Conservation (phyloP, 2,329 filamentous ascomycete genomes). For the Ophiocordyceps camponoti-rufipedis region DNA sequence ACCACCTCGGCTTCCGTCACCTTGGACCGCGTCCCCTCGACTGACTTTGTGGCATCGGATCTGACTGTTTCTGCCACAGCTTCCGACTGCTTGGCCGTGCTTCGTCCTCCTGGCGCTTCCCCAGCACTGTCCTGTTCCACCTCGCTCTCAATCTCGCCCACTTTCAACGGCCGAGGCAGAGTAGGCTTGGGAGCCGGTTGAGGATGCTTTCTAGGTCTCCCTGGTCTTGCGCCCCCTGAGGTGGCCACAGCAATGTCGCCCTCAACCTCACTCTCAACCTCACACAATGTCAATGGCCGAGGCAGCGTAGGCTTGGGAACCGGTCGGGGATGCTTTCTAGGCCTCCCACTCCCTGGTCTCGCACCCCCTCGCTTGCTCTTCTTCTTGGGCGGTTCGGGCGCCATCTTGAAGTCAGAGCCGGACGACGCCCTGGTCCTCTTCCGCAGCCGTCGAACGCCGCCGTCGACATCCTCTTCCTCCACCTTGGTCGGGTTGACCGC, state of each 20-base stretch:
- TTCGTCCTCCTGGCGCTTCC: slow-evolving; percentile 7
- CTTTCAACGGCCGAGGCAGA: background rate
- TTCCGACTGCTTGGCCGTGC: slow-evolving; percentile 18
- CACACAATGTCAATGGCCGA: background rate
- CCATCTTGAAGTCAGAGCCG: slow-evolving; percentile 4
- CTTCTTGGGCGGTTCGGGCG: slow-evolving; percentile 12
- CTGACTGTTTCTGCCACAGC: background rate
- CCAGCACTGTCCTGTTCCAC: background rate
- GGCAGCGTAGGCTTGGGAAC: slow-evolving; percentile 2
- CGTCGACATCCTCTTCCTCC: slow-evolving; percentile 7
- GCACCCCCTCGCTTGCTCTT: slow-evolving; percentile 19
- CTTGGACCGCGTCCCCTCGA: background rate
- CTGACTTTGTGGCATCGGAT: background rate
- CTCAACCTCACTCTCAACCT: background rate
- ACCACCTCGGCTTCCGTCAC: slow-evolving; percentile 2
- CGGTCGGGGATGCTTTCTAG: slow-evolving; percentile 18
- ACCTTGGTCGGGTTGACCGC: slow-evolving; percentile 8
- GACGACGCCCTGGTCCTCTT: slow-evolving; percentile 7
- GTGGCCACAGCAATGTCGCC: background rate
- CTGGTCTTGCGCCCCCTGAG: slow-evolving; percentile 16
- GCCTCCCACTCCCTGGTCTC: slow-evolving; percentile 18
- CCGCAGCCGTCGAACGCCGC: slow-evolving; percentile 9
- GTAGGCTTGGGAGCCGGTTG: slow-evolving; percentile 5
- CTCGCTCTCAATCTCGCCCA: background rate
- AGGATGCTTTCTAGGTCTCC: slow-evolving; percentile 20